Percentiles rank a stretch among this genome's conserved stretches.
Evolutionary conservation across 2,329 filamentous ascomycete species (phyloP).

Genomic region (Botryotinia convoluta): DNA sequence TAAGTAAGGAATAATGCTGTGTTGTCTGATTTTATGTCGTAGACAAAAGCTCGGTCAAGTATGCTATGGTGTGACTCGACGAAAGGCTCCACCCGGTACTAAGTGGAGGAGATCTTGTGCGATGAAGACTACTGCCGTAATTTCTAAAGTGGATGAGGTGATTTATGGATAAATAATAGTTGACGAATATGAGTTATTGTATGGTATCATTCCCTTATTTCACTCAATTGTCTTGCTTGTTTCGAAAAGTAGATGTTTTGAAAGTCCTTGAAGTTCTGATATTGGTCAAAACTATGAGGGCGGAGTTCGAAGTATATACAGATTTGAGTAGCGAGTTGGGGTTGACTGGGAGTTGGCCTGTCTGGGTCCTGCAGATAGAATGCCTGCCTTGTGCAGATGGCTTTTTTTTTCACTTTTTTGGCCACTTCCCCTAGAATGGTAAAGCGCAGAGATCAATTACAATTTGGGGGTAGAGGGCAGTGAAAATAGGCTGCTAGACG

Average conservation of each 20-base stretch:
- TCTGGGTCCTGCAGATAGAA: conserved; percentile 24
- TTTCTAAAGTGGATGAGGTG: conserved; percentile 27
- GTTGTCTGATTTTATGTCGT: conserved; percentile 23
- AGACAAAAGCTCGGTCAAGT: conserved; percentile 23
- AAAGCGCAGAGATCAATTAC: neutral
- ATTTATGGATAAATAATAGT: conserved; percentile 19
- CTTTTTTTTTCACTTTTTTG: conserved; percentile 22
- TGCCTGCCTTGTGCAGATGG: conserved; percentile 26
- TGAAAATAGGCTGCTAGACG: conserved; percentile 6
- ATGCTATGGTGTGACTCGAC: conserved; percentile 36
- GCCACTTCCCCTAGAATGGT: conserved; percentile 3
- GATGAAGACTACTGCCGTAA: conserved; percentile 25
- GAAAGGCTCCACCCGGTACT: conserved; percentile 31
- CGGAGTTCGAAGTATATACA: conserved; percentile 31
- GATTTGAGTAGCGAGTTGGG: conserved; percentile 19
- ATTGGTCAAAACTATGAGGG: conserved; percentile 13
- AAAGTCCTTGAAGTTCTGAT: conserved; percentile 7
- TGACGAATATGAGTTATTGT: conserved; percentile 20
- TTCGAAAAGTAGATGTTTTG: conserved; percentile 7
- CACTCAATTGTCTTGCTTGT: conserved; percentile 11
- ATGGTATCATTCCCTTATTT: conserved; percentile 24
- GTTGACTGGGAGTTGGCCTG: conserved; percentile 25
- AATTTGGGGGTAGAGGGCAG: neutral
- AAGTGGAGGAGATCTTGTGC: conserved; percentile 27
- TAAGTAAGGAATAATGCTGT: conserved; percentile 17